Evolutionary conservation across 192 early-diverging fungal species (phyloP), one percentile per base, ranked within the genome.

Genomic region (Lunasporangiospora selenospora): DNA sequence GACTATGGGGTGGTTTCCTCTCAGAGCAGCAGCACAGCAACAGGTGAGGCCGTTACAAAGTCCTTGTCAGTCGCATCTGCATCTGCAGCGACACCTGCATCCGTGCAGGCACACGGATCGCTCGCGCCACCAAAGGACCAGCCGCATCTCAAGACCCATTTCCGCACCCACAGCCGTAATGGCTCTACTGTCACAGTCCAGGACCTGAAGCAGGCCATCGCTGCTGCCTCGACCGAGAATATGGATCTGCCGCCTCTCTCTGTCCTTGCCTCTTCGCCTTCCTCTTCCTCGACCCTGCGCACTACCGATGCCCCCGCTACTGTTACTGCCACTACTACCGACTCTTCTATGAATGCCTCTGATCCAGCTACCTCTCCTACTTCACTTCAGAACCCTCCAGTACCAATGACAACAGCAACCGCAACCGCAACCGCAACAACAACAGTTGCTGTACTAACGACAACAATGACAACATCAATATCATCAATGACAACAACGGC

Each of bases 111-210:
- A 15, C 55, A 30, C 39, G 63, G 53, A 33, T 51, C 53, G 6
- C 43, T 66, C 8, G 53, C 63, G 46, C 54, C 55, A 29, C 55
- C 64, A 52, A 58, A 39, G 19, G 29, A 47, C 19, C 26, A 63
- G 41, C 60, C 47, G 44, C 69, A 73, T 27, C 69, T 73, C 60
- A 73, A 63, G 61, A 73, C 69, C 13, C 69, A 73, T 21, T 73
- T 63, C 33, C 69, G 69, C 42, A 73, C 69, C 19, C 69, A 73
- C 49, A 63, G 60, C 23, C 53, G 69, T 9, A 73, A 73, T 29
- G 69, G 69, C 12, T 73, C 69, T 10, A 73, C 69, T 7, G 69
- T 73, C 49, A 73, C 69, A 18, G 69, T 73, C 3, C 59, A 73
- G 55, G 69, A 73, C 29, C 18, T 73, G 41, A 73, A 73, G 37